Conservation (phyloP, 1,284 basidiomycete genomes). For the Heliocybe sulcata region DNA sequence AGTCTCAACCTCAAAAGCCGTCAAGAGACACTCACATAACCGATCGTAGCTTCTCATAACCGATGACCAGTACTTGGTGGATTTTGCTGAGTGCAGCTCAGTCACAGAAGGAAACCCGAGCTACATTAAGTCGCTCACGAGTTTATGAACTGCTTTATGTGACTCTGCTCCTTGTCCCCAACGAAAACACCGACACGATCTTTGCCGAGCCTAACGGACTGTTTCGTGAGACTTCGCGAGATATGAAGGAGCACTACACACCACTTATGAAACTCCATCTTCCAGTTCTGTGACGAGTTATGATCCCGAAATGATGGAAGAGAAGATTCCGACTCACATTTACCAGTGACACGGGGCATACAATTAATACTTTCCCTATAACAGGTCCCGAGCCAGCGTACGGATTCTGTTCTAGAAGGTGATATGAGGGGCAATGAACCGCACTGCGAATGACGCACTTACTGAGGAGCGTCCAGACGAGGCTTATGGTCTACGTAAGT, state of each 20-base stretch:
- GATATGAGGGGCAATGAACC: background rate
- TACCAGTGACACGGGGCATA: conserved; percentile 90
- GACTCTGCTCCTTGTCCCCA: conserved; percentile 72
- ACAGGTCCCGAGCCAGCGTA: conserved; percentile 55
- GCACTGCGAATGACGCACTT: too few species aligned
- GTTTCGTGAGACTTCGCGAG: background rate
- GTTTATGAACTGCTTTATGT: conserved; percentile 71
- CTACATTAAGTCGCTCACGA: conserved; percentile 34
- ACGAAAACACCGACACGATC: conserved; percentile 77
- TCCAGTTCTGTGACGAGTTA: conserved; percentile 75
- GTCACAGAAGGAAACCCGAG: conserved; percentile 5
- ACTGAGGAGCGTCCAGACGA: conserved; percentile 89
- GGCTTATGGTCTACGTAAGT: conserved; percentile 66
- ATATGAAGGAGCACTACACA: conserved; percentile 19
- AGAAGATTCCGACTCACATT: conserved; percentile 37
- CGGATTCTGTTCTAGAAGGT: conserved; percentile 70
- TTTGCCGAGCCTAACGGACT: conserved; percentile 53
- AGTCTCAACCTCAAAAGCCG: background rate
- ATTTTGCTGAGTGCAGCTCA: conserved; percentile 39
- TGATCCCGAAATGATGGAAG: conserved; percentile 7
- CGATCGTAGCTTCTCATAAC: conserved; percentile 87
- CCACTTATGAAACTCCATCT: conserved; percentile 94
- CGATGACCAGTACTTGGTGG: conserved; percentile 88
- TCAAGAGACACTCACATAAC: conserved; percentile 49
- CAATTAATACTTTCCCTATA: conserved; percentile 81